Conservation (phyloP, 345 rosid species). For the Lepidium aucheri region DNA sequence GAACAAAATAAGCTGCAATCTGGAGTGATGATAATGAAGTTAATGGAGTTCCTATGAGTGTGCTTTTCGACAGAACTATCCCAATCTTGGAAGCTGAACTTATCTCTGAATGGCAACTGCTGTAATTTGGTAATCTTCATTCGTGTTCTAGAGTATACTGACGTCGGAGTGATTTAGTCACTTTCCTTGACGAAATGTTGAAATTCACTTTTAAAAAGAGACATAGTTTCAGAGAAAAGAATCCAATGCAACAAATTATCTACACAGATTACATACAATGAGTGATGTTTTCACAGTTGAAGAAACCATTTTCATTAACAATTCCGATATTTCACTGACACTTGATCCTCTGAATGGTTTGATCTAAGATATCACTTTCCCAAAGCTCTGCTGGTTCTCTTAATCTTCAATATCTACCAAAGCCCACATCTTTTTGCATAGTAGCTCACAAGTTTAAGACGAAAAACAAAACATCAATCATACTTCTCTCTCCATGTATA, state of each 20-base stretch:
- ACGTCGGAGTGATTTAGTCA: neutral
- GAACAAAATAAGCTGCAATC: neutral
- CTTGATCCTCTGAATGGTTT: conserved; percentile 4
- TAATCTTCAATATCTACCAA: neutral
- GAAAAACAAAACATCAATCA: conserved; percentile 35
- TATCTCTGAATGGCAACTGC: conserved; percentile 35
- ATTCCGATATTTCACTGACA: neutral
- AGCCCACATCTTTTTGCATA: neutral
- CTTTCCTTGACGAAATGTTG: neutral
- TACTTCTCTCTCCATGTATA: conserved; percentile 92
- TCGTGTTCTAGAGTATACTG: neutral
- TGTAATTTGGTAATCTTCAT: neutral
- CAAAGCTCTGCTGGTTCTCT: neutral
- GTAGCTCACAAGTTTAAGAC: neutral
- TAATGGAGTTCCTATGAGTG: conserved; percentile 24
- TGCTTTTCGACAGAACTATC: conserved; percentile 49
- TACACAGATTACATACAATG: neutral
- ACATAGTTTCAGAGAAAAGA: neutral
- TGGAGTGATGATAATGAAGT: neutral
- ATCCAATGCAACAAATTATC: neutral
- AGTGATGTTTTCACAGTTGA: neutral
- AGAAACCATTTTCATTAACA: neutral
- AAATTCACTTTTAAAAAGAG: neutral
- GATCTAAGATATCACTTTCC: neutral
- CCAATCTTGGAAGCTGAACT: conserved; percentile 51